Conservation (phyloP, 768 basidiomycete genomes). For the Trametes maxima region DNA sequence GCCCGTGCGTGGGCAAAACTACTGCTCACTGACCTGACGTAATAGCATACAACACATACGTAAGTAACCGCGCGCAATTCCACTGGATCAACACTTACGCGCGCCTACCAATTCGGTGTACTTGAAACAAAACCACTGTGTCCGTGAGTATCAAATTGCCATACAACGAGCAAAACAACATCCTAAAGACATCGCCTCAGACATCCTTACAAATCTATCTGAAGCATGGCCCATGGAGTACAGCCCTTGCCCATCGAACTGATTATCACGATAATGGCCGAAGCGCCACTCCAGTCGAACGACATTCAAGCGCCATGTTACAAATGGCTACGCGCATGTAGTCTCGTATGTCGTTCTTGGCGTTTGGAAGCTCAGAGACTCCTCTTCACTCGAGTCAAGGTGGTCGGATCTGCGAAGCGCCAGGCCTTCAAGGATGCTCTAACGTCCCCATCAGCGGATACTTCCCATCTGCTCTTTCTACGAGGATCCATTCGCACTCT, state of each 20-base stretch:
- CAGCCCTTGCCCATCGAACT: background rate
- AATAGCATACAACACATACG: too few species aligned
- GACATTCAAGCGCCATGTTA: constrained; percentile 9
- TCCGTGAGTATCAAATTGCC: too few species aligned
- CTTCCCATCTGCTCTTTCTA: background rate
- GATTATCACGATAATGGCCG: constrained; percentile 1
- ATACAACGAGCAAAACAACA: too few species aligned
- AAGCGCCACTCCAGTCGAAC: background rate
- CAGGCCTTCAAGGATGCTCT: background rate
- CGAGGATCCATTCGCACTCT: background rate
- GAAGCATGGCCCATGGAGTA: background rate
- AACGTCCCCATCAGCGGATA: background rate
- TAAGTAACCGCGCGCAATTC: too few species aligned
- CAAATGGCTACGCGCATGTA: constrained; percentile 10
- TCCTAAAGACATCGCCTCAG: too few species aligned
- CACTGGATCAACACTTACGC: too few species aligned
- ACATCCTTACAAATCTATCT: too few species aligned
- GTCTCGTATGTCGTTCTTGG: constrained; percentile 11
- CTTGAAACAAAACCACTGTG: too few species aligned
- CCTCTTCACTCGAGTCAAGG: constrained; percentile 8
- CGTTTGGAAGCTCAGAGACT: constrained; percentile 4
- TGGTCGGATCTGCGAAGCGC: constrained; percentile 5
- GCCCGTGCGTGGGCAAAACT: too few species aligned
- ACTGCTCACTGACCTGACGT: too few species aligned
- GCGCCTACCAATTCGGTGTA: too few species aligned